phyloP scores from a whole-genome alignment of 2,329 filamentous ascomycete species.

The Westerdykella sp. region DNA sequence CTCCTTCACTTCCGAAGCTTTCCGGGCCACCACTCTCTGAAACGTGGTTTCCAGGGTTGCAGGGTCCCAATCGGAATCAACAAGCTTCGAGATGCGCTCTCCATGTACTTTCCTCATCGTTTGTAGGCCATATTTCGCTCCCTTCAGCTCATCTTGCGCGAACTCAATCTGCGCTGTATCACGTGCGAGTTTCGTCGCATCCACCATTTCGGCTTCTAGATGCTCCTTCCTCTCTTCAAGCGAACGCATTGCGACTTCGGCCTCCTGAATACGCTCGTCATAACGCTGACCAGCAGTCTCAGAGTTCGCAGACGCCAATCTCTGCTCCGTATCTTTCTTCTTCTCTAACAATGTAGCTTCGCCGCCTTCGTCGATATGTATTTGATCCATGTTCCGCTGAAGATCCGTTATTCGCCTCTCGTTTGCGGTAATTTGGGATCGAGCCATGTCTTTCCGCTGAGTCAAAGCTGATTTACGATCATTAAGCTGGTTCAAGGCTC shows the following conservation, averaged over 20 bases:
- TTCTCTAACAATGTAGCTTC: constrained; percentile 71
- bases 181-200: constrained; percentile 72
- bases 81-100: constrained; percentile 58
- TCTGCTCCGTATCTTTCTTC: constrained; percentile 60
- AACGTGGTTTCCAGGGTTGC: constrained; percentile 66
- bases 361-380: constrained; percentile 79
- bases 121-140: constrained; percentile 66
- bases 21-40: constrained; percentile 55
- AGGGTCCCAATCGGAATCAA: constrained; percentile 63
- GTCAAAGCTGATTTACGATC: constrained; percentile 64
- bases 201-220: constrained; percentile 72
- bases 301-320: constrained; percentile 57
- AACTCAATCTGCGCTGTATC: constrained; percentile 80
- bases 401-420: constrained; percentile 62
- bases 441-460: constrained; percentile 68
- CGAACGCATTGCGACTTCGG: constrained; percentile 58
- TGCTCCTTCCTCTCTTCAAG: constrained; percentile 67
- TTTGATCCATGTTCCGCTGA: constrained; percentile 62
- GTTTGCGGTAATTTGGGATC: constrained; percentile 64
- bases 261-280: constrained; percentile 63
- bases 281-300: constrained; percentile 59
- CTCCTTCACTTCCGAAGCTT: constrained; percentile 53
- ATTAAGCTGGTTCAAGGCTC: constrained; percentile 64
- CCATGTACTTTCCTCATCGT: constrained; percentile 72
- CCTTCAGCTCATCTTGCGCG: constrained; percentile 70